Base-by-base conservation (phyloP, 78 protist species). In the Planoprotostelium fungivorum region DNA sequence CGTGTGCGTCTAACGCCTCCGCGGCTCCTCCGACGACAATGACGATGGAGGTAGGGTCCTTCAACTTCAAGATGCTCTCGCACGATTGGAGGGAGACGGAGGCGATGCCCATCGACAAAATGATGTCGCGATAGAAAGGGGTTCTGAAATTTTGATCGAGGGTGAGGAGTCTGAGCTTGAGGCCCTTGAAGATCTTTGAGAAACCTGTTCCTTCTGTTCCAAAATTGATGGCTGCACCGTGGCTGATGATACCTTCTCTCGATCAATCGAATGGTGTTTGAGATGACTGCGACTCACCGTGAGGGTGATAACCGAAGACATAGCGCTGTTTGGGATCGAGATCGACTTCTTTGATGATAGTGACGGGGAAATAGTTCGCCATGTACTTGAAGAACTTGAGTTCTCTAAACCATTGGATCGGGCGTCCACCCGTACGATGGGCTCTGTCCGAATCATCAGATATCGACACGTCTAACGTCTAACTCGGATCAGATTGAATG, bases 1-100 rank as follows among this genome's bases (percentile, higher is more conserved):
- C 93, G 35, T 90, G 89, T 16, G 94, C 94, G 85, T 92, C 94
- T 16, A 92, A 29, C 25, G 94, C 89, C 85, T 92, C 94, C n/a
- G 86, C 94, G 36, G 94, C 94, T 1, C 94, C 94, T 0, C 94
- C 94, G 63, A 92, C 86, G 0, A 92, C 94, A 1, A 92, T 89
- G 86, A 87, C 38, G 36, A 92, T 89, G 29, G 92, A 85, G 39
- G 87, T 34, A 1, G 93, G 93, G 0, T 87, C 83, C 38, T 92
- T 92, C 25, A 63, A 35, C 0, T 39, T 36, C 38, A 92, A 73
- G 0, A 92, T 89, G 63, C 84, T 89, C n/a, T 88, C 89, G 39
- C 94, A 92, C 16, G 89, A 63, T 0, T 35, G 84, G 37, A 63
- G 63, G 9, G 38, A 34, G n/a, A 92, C 94, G 35, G 92, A 89